Evolutionary conservation across 352 stramenopile species (phyloP).

Genomic region (Nothophytophthora sp.): DNA sequence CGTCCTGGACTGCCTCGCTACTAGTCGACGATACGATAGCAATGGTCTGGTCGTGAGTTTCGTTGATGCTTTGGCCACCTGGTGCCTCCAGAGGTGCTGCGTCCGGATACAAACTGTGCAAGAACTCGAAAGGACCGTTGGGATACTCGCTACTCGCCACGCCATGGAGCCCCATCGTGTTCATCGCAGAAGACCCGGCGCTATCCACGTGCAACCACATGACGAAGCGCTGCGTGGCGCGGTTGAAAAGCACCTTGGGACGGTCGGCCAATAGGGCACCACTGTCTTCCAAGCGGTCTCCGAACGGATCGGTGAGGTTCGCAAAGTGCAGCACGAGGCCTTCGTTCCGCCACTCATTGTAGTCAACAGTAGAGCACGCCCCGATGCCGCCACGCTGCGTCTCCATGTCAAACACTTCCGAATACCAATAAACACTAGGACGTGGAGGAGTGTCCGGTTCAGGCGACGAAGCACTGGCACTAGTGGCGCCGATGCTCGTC

Average conservation of each 20-base stretch:
- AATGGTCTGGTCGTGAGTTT: conserved; percentile 95
- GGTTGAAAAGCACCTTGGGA: conserved; percentile 94
- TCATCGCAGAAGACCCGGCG: conserved; percentile 23
- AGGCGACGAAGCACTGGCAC: conserved; percentile 8
- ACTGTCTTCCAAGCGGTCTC: conserved; percentile 17
- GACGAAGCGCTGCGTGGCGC: conserved; percentile 85
- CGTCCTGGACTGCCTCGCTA: conserved; percentile 1
- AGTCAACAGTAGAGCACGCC: conserved; percentile 93
- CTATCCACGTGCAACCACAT: conserved; percentile 98
- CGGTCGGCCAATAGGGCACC: conserved; percentile 67
- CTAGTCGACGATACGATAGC: conserved; percentile 29
- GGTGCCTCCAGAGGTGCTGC: conserved; percentile 71
- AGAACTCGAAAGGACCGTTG: conserved; percentile 93
- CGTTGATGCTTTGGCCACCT: conserved; percentile 84
- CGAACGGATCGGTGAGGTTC: conserved; percentile 93
- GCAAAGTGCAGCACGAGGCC: conserved; percentile 93
- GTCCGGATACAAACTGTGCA: conserved; percentile 93
- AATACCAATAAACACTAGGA: conserved; percentile 76
- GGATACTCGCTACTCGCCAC: conserved; percentile 90
- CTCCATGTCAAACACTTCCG: conserved; percentile 50
- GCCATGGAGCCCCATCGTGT: conserved; percentile 88
- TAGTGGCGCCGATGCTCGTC: conserved; percentile 16
- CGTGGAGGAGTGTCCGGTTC: conserved; percentile 5
- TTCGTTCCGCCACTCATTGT: conserved; percentile 94
- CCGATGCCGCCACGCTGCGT: conserved; percentile 72